phyloP scores from a whole-genome alignment of 2,329 filamentous ascomycete genomes.

The Beauveria asiatica region DNA sequence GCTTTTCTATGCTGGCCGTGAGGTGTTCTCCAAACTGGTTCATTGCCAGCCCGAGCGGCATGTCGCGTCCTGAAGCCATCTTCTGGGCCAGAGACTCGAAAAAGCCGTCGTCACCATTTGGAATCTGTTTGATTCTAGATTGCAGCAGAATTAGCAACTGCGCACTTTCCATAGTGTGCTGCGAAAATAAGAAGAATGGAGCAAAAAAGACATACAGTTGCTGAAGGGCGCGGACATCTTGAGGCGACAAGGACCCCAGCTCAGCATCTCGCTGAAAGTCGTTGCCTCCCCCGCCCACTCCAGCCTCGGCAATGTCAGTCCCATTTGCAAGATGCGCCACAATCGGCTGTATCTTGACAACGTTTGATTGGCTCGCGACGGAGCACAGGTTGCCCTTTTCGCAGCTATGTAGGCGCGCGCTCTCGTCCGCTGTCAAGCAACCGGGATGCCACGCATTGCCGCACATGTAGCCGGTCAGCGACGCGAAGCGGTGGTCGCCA shows the following conservation, averaged over 20 bases:
- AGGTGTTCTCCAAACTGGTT: slow-evolving; percentile 21
- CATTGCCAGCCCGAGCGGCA: slow-evolving; percentile 25
- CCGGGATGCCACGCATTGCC: slow-evolving; percentile 64
- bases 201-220: slow-evolving; percentile 23
- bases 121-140: background rate
- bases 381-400: slow-evolving; percentile 61
- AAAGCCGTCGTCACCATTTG: slow-evolving; percentile 15
- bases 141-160: background rate
- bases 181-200: too few relatives aligned
- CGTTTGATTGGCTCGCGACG: slow-evolving; percentile 35
- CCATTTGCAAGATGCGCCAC: slow-evolving; percentile 56
- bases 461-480: slow-evolving; percentile 63
- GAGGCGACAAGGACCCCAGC: slow-evolving; percentile 49
- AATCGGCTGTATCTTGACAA: slow-evolving; percentile 73
- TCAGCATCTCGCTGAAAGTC: slow-evolving; percentile 63
- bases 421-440: slow-evolving; percentile 57
- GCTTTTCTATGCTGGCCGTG: slow-evolving; percentile 19
- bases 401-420: slow-evolving; percentile 73
- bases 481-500: slow-evolving; percentile 38
- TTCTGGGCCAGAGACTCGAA: slow-evolving; percentile 15
- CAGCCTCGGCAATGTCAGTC: slow-evolving; percentile 59
- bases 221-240: slow-evolving; percentile 42
- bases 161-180: background rate
- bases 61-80: slow-evolving; percentile 21
- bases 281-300: slow-evolving; percentile 69